These are phyloP conservation scores for Tetracentron sinense DNA, from an alignment of 164 flowering plant species.

Conservation along the genomic window DNA sequence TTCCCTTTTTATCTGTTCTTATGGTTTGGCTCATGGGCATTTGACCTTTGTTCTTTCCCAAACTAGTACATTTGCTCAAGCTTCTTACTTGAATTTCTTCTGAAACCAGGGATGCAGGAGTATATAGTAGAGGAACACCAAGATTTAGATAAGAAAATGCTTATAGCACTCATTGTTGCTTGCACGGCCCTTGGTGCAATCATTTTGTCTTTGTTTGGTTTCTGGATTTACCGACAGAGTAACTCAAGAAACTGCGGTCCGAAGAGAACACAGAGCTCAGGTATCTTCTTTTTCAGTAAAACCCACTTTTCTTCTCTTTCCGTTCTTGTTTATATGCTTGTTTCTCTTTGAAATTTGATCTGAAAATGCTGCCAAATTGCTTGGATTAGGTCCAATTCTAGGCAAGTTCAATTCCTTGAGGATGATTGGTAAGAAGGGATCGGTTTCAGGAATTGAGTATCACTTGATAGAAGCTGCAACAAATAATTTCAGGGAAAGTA, in stretches of 20 bases:
- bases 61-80: neutral
- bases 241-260: constrained; percentile 14
- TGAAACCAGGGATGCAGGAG: constrained; percentile 6
- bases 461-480: constrained; percentile 63
- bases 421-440: constrained; percentile 46
- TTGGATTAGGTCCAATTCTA: constrained; percentile 36
- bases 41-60: neutral
- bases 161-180: constrained; percentile 20
- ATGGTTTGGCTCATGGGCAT: too few relatives aligned
- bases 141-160: constrained; percentile 20
- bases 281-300: constrained; percentile 13
- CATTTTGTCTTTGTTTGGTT: constrained; percentile 15
- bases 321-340: neutral
- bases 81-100: neutral
- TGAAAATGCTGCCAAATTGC: constrained; percentile 47
- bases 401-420: constrained; percentile 43
- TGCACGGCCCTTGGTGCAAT: constrained; percentile 18
- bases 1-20: neutral
- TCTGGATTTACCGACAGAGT: constrained; percentile 18
- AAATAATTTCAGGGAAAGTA: constrained; percentile 46
- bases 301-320: neutral
- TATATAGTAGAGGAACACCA: constrained; percentile 9
- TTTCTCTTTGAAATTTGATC: constrained; percentile 12
- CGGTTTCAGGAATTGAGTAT: constrained; percentile 54
- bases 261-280: constrained; percentile 22